Base-by-base conservation (phyloP, 768 basidiomycete genomes). In the Mycena pura region DNA sequence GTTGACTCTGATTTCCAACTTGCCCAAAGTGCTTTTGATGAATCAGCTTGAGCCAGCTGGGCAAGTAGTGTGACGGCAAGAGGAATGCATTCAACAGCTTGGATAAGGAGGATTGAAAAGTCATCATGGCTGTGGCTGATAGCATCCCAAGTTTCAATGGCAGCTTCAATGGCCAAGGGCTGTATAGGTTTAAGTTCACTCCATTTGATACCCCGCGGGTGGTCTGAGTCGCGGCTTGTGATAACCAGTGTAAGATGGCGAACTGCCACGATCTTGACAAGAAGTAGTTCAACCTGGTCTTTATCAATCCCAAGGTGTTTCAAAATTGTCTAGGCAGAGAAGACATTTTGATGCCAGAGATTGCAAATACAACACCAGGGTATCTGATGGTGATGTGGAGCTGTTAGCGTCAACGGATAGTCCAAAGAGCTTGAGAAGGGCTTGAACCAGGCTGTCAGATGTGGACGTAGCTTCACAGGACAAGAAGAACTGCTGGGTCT, bases 251-350 rank as follows among this genome's bases (percentile, higher is more conserved):
- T 63, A 3, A 72, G 49, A 13, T 60, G 67, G 1, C 31, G 13
- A 22, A 74, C 57, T 5, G 65, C 57, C 6, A 66, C 65, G 2
- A 74, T 56, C 17, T 72, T 64, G 14, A 50, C 43, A 7, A 76
- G 61, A 7, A 75, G 45, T 3, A 28, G 28, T 60, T 77, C 76
- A 1, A 74, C 59, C 1, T 65, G 69, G 19, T 62, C 68, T 6
- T 62, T 49, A n/a, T 65, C 57, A 3, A 38, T 74, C 73, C 75
- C 74, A 77, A 1, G 70, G 67, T 2, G 74, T 74, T 59, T 77
- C 76, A 9, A 77, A 71, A 48, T 77, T 77, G 50, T 77, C 76
- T 8, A 77, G 54, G 13, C 72, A 65, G 39, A 77, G 31, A 13
- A 76, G 48, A 38, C 49, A 66, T 32, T 47, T 32, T 11, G 46